These are phyloP conservation scores for Termitomyces titanicus DNA, from an alignment of 768 basidiomycete genomes.

Conservation along the genomic window DNA sequence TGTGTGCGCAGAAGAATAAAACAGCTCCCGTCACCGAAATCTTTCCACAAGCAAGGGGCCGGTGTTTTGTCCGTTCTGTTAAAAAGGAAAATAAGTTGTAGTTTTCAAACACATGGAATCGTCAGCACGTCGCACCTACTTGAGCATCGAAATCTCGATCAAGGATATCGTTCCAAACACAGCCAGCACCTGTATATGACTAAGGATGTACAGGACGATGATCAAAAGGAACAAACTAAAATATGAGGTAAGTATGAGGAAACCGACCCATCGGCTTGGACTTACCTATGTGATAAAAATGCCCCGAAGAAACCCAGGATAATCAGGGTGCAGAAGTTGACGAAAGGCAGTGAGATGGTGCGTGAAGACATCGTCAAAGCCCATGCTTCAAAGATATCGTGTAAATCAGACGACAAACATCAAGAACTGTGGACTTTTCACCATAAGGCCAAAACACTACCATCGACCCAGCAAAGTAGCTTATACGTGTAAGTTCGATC, in stretches of 20 bases:
- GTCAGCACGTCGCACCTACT: constrained; percentile 26
- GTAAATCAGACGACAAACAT: not conserved
- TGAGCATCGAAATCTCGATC: constrained; percentile 25
- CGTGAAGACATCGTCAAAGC: constrained; percentile 14
- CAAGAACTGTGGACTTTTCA: not conserved
- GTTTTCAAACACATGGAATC: constrained; percentile 11
- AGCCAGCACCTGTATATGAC: constrained; percentile 6
- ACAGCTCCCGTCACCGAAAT: constrained; percentile 24
- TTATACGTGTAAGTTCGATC: constrained; percentile 10
- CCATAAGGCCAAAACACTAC: constrained; percentile 17
- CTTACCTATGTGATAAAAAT: constrained; percentile 12
- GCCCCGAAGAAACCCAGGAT: constrained; percentile 13
- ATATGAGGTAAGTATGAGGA: not conserved
- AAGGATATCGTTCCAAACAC: constrained; percentile 20
- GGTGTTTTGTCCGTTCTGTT: constrained; percentile 14
- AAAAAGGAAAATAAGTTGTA: constrained; percentile 9
- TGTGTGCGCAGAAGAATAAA: constrained; percentile 18
- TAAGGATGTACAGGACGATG: not conserved
- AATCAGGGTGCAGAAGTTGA: not conserved
- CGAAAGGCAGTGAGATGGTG: not conserved
- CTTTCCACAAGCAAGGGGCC: constrained; percentile 25
- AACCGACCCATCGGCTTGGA: not conserved
- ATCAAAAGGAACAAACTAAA: not conserved
- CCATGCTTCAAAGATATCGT: constrained; percentile 5
- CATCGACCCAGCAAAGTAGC: constrained; percentile 12